phyloP scores from a whole-genome alignment of 179 eudicot genomes.

The Actinidia arguta region DNA sequence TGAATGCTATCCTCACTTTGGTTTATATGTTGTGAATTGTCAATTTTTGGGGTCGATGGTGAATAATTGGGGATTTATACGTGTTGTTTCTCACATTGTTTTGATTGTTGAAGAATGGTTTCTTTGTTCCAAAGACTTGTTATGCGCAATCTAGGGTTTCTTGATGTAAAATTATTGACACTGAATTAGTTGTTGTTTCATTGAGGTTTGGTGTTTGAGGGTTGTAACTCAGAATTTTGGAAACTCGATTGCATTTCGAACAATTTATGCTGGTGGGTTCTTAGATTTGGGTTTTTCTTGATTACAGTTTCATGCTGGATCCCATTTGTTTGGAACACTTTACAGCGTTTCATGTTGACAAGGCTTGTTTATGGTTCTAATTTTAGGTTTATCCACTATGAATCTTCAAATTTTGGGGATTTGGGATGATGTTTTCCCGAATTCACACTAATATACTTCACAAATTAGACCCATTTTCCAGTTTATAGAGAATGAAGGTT shows the following conservation, averaged over 20 bases:
- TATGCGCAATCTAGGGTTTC: no score
- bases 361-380: neutral
- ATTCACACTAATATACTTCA: neutral
- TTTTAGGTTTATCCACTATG: neutral
- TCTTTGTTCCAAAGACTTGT: no score
- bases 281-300: neutral
- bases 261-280: neutral
- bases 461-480: neutral
- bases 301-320: neutral
- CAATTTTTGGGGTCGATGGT: no score
- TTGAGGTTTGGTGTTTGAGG: neutral
- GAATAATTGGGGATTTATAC: no score
- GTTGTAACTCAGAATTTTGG: neutral
- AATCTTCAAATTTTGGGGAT: neutral
- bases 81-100: no score
- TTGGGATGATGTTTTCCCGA: neutral
- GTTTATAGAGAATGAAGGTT: neutral
- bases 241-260: neutral
- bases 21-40: no score
- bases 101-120: no score
- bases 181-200: neutral
- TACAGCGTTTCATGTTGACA: neutral
- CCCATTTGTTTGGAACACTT: neutral
- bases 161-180: no score
- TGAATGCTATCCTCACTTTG: no score